Evolutionary conservation across 441 rosid species (phyloP), one percentile per base, ranked within the genome.

Genomic region (Daphne laureola): DNA sequence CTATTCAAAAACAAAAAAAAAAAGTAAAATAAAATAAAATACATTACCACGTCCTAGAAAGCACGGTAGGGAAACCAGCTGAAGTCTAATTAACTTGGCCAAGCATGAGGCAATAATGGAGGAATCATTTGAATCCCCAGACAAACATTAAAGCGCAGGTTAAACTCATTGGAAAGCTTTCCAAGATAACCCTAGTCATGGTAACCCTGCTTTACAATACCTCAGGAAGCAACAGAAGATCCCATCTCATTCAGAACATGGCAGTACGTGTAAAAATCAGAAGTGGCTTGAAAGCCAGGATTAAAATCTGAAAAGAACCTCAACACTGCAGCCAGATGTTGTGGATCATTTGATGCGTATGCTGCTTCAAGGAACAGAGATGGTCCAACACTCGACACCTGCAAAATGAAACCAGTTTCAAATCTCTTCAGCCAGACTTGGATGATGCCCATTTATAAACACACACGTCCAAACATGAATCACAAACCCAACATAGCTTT

Each of bases 281-380:
- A 9, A 47, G 89, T 83, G 67, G 64, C 79, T 53, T 58, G 75
- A 56, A 93, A 90, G 54, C 86, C 87, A 5, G 95, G 95, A 54
- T 67, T 67, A 58, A 85, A 70, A 65, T 93, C 97, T 5, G 85
- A 71, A 68, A 90, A 90, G 72, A 90, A 92, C 65, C 97, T 82
- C 60, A 94, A 72, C 46, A 90, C 89, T 2, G 95, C 94, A 43
- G 95, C 95, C 56, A 94, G 73, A 55, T 69, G 85, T 55, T 85
- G 90, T 4, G 87, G 51, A 59, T 90, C 82, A 43, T 75, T 78
- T 14, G 91, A 71, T 38, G 94, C 78, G 49, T 72, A 75, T 26
- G 97, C 91, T 35, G 90, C 88, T 72, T 87, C 95, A 23, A 90
- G 84, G 63, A 85, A 83, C 77, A 83, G 55, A 1, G 91, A 77